phyloP scores from a whole-genome alignment of 2,329 filamentous ascomycete genomes.

The Penicillium sp. region DNA sequence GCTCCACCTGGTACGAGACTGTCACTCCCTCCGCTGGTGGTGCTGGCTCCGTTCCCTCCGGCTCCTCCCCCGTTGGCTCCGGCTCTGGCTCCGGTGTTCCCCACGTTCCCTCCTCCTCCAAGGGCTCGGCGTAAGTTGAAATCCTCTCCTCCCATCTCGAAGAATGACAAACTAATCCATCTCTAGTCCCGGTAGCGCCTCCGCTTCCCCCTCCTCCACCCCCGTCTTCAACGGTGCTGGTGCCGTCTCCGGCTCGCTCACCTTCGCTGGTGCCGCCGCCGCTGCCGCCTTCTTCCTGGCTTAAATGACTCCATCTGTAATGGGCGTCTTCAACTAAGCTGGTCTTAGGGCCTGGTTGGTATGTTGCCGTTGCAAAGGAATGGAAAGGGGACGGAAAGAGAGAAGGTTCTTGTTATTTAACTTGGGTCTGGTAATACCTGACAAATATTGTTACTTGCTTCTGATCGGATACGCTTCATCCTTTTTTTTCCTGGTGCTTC shows the following conservation, averaged over 20 bases:
- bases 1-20: constrained; percentile 28
- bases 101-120: constrained; percentile 19
- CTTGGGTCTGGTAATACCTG: constrained; percentile 19
- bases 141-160: not conserved
- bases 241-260: constrained; percentile 29
- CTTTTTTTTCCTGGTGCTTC: constrained; percentile 11
- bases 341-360: constrained; percentile 1
- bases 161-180: not conserved
- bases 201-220: constrained; percentile 14
- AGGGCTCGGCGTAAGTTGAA: constrained; percentile 14
- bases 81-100: constrained; percentile 11
- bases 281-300: constrained; percentile 32
- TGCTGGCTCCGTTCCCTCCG: not conserved
- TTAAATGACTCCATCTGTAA: constrained; percentile 26
- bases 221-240: constrained; percentile 29
- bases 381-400: constrained; percentile 6
- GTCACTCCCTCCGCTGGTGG: constrained; percentile 5
- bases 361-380: not conserved
- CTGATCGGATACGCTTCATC: constrained; percentile 25
- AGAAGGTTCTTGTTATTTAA: constrained; percentile 24
- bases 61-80: constrained; percentile 12
- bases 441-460: constrained; percentile 25
- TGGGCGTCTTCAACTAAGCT: constrained; percentile 9
- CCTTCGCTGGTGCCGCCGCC: constrained; percentile 31
- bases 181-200: not conserved